Evolutionary conservation across 2,329 filamentous ascomycete genomes (phyloP).

Genomic region (Thielaviopsis euricoi): DNA sequence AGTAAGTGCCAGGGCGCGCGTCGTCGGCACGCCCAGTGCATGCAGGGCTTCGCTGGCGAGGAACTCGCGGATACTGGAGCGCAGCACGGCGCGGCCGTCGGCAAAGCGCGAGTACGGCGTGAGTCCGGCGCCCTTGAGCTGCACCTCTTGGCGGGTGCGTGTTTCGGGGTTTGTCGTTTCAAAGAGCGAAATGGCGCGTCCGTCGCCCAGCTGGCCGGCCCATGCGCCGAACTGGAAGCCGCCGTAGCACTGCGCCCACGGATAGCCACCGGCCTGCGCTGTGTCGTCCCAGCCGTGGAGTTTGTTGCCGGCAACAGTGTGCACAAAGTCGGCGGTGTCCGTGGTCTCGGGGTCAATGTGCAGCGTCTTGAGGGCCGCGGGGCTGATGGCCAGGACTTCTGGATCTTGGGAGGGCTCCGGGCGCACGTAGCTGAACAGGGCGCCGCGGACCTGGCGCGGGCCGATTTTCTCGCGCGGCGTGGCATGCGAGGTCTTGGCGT

Average conservation of each 20-base stretch:
- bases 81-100: constrained; percentile 82
- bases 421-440: constrained; percentile 79
- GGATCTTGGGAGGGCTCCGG: constrained; percentile 57
- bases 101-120: constrained; percentile 95
- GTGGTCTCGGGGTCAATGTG: constrained; percentile 55
- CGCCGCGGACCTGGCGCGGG: constrained; percentile 70
- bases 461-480: constrained; percentile 61
- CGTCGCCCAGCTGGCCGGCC: constrained; percentile 92
- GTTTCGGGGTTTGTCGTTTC: constrained; percentile 65
- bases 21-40: constrained; percentile 71
- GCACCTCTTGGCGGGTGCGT: constrained; percentile 67
- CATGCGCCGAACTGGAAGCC: constrained; percentile 69
- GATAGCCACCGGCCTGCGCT: constrained; percentile 56
- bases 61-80: constrained; percentile 88
- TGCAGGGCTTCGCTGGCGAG: constrained; percentile 81
- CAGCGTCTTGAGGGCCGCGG: constrained; percentile 64
- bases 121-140: constrained; percentile 82
- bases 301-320: constrained; percentile 66
- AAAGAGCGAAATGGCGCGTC: constrained; percentile 84
- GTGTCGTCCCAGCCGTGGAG: constrained; percentile 64
- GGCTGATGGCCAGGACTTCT: constrained; percentile 68
- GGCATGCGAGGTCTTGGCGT: constrained; percentile 63
- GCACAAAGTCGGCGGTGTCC: constrained; percentile 54
- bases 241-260: constrained; percentile 97
- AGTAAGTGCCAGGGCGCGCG: constrained; percentile 69